Conservation (phyloP, 73 alveolate genomes). For the Diophrys appendiculata region DNA sequence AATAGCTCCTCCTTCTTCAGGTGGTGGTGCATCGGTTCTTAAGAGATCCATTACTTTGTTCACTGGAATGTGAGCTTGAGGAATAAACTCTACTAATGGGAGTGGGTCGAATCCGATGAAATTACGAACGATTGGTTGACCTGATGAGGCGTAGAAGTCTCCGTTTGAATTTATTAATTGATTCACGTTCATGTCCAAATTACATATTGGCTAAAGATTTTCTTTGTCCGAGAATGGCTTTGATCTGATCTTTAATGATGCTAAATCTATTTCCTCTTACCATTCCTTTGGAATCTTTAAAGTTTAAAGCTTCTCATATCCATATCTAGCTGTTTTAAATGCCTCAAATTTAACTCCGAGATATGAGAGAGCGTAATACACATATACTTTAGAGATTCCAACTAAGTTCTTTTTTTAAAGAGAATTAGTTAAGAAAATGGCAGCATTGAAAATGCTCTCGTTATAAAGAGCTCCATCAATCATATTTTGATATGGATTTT, state of each 20-base stretch:
- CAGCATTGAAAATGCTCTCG: slow-evolving; percentile 83
- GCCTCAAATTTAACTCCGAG: slow-evolving; percentile 88
- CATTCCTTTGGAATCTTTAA: slow-evolving; percentile 88
- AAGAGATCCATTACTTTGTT: slow-evolving; percentile 79
- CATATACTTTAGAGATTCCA: slow-evolving; percentile 73
- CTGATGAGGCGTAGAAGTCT: slow-evolving; percentile 83
- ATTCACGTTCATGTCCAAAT: slow-evolving; percentile 83
- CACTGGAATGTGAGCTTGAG: slow-evolving; percentile 61
- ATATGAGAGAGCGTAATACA: slow-evolving; percentile 80
- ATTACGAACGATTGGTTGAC: slow-evolving; percentile 94
- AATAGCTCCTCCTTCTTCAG: slow-evolving; percentile 27
- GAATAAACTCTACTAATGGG: slow-evolving; percentile 91
- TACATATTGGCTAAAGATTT: slow-evolving; percentile 74
- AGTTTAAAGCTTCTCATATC: slow-evolving; percentile 91
- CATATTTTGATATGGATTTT: slow-evolving; percentile 83
- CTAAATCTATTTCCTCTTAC: slow-evolving; percentile 95
- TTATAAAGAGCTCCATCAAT: slow-evolving; percentile 71
- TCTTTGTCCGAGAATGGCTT: slow-evolving; percentile 96
- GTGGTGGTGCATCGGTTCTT: slow-evolving; percentile 78
- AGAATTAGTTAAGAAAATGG: slow-evolving; percentile 79
- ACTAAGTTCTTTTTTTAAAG: slow-evolving; percentile 51
- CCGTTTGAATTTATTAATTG: slow-evolving; percentile 79
- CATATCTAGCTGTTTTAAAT: slow-evolving; percentile 90
- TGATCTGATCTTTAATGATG: slow-evolving; percentile 83
- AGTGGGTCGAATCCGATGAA: slow-evolving; percentile 89